phyloP scores from a whole-genome alignment of 345 rosid species.

The Lepidium aucheri region DNA sequence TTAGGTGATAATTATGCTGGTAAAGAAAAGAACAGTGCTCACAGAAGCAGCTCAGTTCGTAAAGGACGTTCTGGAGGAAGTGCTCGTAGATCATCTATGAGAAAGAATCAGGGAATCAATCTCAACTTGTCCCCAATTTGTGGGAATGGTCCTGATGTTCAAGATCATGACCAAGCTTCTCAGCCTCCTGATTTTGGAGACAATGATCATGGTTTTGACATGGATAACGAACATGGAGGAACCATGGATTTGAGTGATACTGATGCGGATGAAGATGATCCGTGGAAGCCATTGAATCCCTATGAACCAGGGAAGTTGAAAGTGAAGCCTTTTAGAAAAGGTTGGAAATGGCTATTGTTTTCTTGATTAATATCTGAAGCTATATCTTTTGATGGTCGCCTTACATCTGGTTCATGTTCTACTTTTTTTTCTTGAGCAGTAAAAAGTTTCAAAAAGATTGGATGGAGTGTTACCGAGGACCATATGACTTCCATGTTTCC shows the following conservation, averaged over 20 bases:
- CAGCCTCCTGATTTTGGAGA: slow-evolving; percentile 33
- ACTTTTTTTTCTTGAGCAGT: slow-evolving; percentile 38
- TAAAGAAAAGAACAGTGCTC: slow-evolving; percentile 37
- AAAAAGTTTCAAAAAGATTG: slow-evolving; percentile 46
- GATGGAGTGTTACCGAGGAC: slow-evolving; percentile 27
- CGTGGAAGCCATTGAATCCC: slow-evolving; percentile 92
- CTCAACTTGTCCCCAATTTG: slow-evolving; percentile 32
- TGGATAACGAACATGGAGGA: slow-evolving; percentile 45
- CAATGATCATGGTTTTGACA: slow-evolving; percentile 34
- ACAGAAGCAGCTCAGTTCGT: slow-evolving; percentile 35
- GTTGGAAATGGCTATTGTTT: slow-evolving; percentile 29
- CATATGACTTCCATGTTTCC: slow-evolving; percentile 52
- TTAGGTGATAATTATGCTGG: slow-evolving; percentile 34
- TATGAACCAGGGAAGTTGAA: slow-evolving; percentile 88
- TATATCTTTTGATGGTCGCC: neutral
- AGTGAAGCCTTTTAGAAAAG: slow-evolving; percentile 80
- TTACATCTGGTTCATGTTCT: slow-evolving; percentile 1
- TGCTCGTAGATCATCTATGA: slow-evolving; percentile 44
- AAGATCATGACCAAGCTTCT: slow-evolving; percentile 27
- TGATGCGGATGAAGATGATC: slow-evolving; percentile 66
- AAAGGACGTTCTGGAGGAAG: slow-evolving; percentile 61
- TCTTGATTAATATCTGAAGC: neutral
- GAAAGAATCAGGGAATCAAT: slow-evolving; percentile 46
- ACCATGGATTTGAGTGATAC: slow-evolving; percentile 44
- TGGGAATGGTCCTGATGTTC: slow-evolving; percentile 30